phyloP scores from a whole-genome alignment of 495 filamentous ascomycete genomes.

The Penicillium lividum region DNA sequence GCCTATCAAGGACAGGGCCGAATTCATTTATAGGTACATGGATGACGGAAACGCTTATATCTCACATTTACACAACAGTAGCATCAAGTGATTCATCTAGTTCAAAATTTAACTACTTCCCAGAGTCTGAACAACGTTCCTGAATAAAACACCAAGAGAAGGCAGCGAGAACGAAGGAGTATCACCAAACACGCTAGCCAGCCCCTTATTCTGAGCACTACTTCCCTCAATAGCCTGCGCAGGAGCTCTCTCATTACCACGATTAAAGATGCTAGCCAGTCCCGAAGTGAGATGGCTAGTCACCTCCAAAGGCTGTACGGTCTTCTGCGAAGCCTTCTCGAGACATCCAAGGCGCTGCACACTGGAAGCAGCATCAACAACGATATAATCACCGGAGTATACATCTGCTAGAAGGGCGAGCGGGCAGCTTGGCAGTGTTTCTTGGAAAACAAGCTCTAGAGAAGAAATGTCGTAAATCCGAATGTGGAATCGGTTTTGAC shows the following conservation, averaged over 20 bases:
- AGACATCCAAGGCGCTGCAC: slow-evolving; percentile 55
- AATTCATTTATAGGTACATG: slow-evolving; percentile 16
- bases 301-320: slow-evolving; percentile 46
- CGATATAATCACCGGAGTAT: slow-evolving; percentile 59
- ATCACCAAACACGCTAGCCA: slow-evolving; percentile 73
- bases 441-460: slow-evolving; percentile 31
- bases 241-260: slow-evolving; percentile 18
- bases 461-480: slow-evolving; percentile 43
- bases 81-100: background rate
- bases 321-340: slow-evolving; percentile 53
- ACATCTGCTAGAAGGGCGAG: slow-evolving; percentile 39
- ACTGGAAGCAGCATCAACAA: slow-evolving; percentile 44
- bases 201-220: slow-evolving; percentile 59
- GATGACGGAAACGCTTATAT: slow-evolving; percentile 12
- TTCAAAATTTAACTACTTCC: slow-evolving; percentile 20
- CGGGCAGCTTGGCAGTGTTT: slow-evolving; percentile 26
- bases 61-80: slow-evolving; percentile 9
- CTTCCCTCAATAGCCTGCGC: slow-evolving; percentile 42
- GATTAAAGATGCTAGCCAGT: slow-evolving; percentile 51
- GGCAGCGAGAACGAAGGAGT: slow-evolving; percentile 75
- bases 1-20: background rate
- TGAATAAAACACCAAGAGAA: slow-evolving; percentile 75
- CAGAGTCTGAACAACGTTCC: slow-evolving; percentile 59
- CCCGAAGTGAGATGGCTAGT: slow-evolving; percentile 48
- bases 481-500: slow-evolving; percentile 26